Conservation (phyloP, 305 asterid species). For the Andrographis paniculata region DNA sequence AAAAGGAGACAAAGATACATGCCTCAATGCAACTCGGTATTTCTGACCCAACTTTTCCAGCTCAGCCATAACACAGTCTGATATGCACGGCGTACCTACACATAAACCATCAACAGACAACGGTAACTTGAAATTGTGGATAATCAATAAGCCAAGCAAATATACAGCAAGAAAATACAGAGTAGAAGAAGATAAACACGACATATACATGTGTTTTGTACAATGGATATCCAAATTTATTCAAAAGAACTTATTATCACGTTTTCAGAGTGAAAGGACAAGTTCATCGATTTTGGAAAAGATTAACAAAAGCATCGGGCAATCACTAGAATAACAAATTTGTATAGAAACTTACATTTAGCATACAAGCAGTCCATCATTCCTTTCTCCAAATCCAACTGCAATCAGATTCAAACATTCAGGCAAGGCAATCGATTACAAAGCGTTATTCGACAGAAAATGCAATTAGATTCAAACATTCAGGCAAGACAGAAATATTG, state of each 20-base stretch:
- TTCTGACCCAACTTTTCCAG: constrained; percentile 96
- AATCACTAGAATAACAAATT: neutral
- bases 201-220: no score
- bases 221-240: no score
- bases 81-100: constrained; percentile 95
- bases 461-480: neutral
- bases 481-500: no score
- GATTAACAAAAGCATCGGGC: no score
- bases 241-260: no score
- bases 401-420: constrained; percentile 20
- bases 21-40: constrained; percentile 95
- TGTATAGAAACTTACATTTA: constrained; percentile 53
- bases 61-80: constrained; percentile 99
- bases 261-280: no score
- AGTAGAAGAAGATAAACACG: neutral
- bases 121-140: neutral
- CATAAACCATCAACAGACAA: neutral
- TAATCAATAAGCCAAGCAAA: constrained; percentile 1
- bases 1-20: constrained; percentile 9
- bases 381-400: constrained; percentile 95
- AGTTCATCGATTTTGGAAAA: no score
- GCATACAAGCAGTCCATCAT: constrained; percentile 99
- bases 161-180: neutral
- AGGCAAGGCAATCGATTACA: constrained; percentile 1
- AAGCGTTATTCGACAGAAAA: neutral